Evolutionary conservation across 305 asterid species (phyloP).

Genomic region (Plantago coronopus): DNA sequence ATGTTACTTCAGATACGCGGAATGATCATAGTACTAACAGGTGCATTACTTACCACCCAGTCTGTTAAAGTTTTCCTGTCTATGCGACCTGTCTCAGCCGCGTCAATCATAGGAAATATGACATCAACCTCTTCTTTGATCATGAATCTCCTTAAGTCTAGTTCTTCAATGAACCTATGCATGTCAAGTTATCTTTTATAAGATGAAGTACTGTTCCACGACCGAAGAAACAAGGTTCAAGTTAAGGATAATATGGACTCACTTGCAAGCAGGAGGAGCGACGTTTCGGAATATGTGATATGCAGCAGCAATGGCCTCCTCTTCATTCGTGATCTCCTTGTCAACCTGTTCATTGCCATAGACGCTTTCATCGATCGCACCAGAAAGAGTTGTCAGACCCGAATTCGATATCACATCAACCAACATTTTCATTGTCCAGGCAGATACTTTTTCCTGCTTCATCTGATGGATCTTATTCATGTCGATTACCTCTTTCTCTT

Average conservation of each 20-base stretch:
- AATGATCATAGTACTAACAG: too few species aligned
- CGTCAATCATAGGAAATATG: constrained; percentile 78
- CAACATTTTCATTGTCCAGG: constrained; percentile 86
- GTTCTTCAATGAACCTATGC: constrained; percentile 60
- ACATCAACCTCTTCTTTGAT: constrained; percentile 75
- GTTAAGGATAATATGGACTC: constrained; percentile 24
- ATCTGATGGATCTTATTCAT: constrained; percentile 65
- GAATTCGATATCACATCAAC: constrained; percentile 70
- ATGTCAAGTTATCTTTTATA: not conserved
- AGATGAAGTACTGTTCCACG: not conserved
- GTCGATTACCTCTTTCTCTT: constrained; percentile 45
- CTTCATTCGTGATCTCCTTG: constrained; percentile 73
- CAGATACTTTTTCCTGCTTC: constrained; percentile 80
- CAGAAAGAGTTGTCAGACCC: constrained; percentile 65
- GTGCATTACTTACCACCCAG: constrained; percentile 67
- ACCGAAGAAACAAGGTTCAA: not conserved
- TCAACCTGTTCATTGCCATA: constrained; percentile 52
- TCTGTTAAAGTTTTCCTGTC: constrained; percentile 63
- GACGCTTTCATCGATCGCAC: constrained; percentile 45
- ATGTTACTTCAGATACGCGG: too few species aligned
- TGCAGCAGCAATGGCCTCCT: constrained; percentile 90
- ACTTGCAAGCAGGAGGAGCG: constrained; percentile 62
- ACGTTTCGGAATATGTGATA: constrained; percentile 72
- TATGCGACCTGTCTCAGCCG: constrained; percentile 63
- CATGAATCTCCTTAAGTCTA: constrained; percentile 72